A percentile compares a stretch with the other conserved stretches of the same genome.
These are phyloP conservation scores for Candida boidinii DNA, from an alignment of 805 yeast species.

Conservation along the genomic window DNA sequence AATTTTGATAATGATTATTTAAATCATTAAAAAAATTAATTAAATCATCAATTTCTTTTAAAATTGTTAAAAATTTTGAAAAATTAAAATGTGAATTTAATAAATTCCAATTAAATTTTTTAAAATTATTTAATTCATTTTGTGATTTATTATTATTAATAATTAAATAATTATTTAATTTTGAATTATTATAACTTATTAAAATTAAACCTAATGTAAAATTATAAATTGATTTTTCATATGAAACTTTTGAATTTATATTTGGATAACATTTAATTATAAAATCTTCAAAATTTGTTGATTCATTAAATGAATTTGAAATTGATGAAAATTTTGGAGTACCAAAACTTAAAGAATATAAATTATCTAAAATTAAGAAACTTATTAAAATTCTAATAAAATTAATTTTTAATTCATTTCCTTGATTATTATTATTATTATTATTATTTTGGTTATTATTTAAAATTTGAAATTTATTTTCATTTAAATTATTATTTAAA, in stretches of 20 bases:
- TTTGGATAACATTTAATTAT: conserved; percentile 6
- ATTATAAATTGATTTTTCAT: conserved; percentile 1
- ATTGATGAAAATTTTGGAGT: conserved; percentile 19
- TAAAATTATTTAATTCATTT: conserved; percentile 7
- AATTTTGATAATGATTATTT: conserved; percentile 1
- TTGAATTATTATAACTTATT: background rate
- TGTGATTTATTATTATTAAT: too few species aligned
- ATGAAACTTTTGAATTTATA: conserved; percentile 1
- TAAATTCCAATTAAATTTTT: background rate
- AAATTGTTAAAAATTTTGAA: conserved; percentile 15
- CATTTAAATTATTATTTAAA: background rate
- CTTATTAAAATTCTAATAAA: conserved; percentile 32
- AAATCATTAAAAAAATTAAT: conserved; percentile 8
- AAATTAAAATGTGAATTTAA: background rate
- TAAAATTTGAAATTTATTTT: background rate
- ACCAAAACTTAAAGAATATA: conserved; percentile 46
- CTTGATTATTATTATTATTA: background rate
- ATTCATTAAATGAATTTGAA: conserved; percentile 11
- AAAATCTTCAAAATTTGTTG: conserved; percentile 8
- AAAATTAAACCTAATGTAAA: conserved; percentile 14
- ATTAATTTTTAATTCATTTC: conserved; percentile 11
- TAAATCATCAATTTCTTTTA: conserved; percentile 16
- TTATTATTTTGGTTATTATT: background rate
- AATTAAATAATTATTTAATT: too few species aligned
- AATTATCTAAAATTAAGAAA: conserved; percentile 39